A percentile compares a stretch with the other conserved stretches of the same genome.
These are phyloP conservation scores for Dactylellina leptospora DNA, from an alignment of 2,329 filamentous ascomycete genomes.

Conservation along the genomic window DNA sequence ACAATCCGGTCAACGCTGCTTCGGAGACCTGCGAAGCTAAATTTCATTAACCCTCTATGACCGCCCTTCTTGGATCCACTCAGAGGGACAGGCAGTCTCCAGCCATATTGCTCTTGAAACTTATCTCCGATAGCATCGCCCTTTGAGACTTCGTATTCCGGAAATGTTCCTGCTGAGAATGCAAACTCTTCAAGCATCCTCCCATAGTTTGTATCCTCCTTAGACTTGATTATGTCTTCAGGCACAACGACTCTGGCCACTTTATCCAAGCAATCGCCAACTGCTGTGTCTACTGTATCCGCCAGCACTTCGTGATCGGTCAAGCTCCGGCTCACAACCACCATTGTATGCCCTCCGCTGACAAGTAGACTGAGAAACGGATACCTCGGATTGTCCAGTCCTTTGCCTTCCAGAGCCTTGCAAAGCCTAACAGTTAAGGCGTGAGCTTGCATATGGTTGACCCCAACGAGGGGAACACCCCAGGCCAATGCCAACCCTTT, in stretches of 20 bases:
- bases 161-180: slow-evolving; percentile 65
- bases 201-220: slow-evolving; percentile 75
- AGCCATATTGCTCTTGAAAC: slow-evolving; percentile 67
- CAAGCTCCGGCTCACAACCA: slow-evolving; percentile 76
- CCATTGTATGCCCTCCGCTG: slow-evolving; percentile 89
- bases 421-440: slow-evolving; percentile 82
- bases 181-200: slow-evolving; percentile 80
- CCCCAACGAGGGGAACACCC: slow-evolving; percentile 81
- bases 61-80: slow-evolving; percentile 63
- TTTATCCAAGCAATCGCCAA: slow-evolving; percentile 92
- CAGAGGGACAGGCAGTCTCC: slow-evolving; percentile 76
- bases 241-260: slow-evolving; percentile 80
- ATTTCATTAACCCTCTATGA: slow-evolving; percentile 65
- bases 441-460: slow-evolving; percentile 98
- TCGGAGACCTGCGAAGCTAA: slow-evolving; percentile 78
- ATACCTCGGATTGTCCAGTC: slow-evolving; percentile 66
- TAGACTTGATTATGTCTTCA: slow-evolving; percentile 64
- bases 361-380: slow-evolving; percentile 89
- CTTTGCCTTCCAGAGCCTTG: slow-evolving; percentile 65
- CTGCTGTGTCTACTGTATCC: slow-evolving; percentile 78
- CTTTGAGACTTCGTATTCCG: slow-evolving; percentile 28
- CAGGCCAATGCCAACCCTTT: slow-evolving; percentile 88
- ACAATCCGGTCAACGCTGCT: slow-evolving; percentile 71
- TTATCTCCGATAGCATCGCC: slow-evolving; percentile 19
- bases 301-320: slow-evolving; percentile 78